Evolutionary conservation across 1,284 basidiomycete species (phyloP), one percentile per base, ranked within the genome.

Genomic region (Bjerkandera adusta): DNA sequence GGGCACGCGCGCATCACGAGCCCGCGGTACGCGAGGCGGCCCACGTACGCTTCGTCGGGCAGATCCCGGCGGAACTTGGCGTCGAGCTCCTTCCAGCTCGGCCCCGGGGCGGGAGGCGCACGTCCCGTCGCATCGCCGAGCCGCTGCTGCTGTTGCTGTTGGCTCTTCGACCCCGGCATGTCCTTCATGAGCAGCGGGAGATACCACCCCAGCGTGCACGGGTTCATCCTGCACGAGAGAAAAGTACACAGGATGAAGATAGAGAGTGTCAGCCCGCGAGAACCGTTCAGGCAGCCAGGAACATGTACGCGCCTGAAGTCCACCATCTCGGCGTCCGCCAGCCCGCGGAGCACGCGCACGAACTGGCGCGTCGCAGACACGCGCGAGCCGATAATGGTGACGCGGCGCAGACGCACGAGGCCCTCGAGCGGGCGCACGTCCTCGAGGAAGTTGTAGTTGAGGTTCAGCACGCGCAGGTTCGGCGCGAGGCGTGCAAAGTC

Each of bases 361-460:
- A 93, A 70, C 46, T 77, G 74, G 63, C 83, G 84, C 30, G 82
- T 83, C 30, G 73, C 72, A 64, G 81, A 81, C 58, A 97, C 65
- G 55, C 93, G 77, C 56, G 85, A 88, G 43, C 92, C 94, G 58
- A 97, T 88, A 48, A 92, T 77, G 42, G 83, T 91, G 57, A 97
- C 67, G 72, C 91, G 93, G 57, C 81, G 79, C 64, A 97, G 67
- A 58, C 89, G 72, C 48, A 67, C 73, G 51, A 97, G 73, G n/a
- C 89, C 90, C 36, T 76, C 76, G 48, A 97, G 69, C 34, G 72
- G 68, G 48, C 78, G 71, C 48, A 79, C 76, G 54, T 93, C 83
- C 68, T 78, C 81, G 57, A 97, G 63, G 68, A 94, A 96, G 67
- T 97, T 97, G 74, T 95, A 95, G 73, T 97, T 96, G 55, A 96